Evolutionary conservation across 129 eudicot species (phyloP).

Genomic region (Daucus carota): DNA sequence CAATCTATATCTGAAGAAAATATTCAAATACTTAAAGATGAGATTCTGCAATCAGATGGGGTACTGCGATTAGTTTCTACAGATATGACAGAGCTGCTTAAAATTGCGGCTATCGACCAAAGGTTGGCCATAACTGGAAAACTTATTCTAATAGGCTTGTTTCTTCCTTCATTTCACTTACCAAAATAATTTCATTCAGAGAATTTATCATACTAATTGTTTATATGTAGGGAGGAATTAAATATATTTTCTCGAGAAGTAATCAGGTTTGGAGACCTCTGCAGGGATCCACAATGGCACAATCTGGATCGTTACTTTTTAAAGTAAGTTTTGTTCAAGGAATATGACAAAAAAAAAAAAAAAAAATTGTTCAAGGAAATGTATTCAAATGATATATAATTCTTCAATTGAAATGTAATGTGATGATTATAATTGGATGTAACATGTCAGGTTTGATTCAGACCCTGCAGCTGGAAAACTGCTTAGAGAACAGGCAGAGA

Average conservation of each 20-base stretch:
- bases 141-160: background rate
- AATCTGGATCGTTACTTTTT: conserved; percentile 67
- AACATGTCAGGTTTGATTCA: conserved; percentile 57
- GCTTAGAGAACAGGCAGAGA: conserved; percentile 64
- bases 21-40: conserved; percentile 52
- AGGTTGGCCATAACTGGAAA: conserved; percentile 37
- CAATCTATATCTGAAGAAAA: conserved; percentile 85
- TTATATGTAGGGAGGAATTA: conserved; percentile 61
- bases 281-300: conserved; percentile 97
- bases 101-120: conserved; percentile 87
- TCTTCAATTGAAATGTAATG: background rate
- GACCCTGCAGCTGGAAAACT: conserved; percentile 40
- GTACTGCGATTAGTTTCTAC: conserved; percentile 82
- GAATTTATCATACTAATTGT: background rate
- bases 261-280: conserved; percentile 82
- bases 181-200: background rate
- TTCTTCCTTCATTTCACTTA: background rate
- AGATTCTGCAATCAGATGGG: conserved; percentile 72
- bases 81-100: conserved; percentile 59
- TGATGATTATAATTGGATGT: conserved; percentile 16
- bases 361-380: too few species aligned
- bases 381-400: conserved; percentile 6
- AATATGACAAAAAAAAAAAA: too few species aligned
- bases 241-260: conserved; percentile 83
- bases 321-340: conserved; percentile 42